These are phyloP conservation scores for Lyophyllum shimeji DNA, from an alignment of 768 basidiomycete species.

Conservation along the genomic window DNA sequence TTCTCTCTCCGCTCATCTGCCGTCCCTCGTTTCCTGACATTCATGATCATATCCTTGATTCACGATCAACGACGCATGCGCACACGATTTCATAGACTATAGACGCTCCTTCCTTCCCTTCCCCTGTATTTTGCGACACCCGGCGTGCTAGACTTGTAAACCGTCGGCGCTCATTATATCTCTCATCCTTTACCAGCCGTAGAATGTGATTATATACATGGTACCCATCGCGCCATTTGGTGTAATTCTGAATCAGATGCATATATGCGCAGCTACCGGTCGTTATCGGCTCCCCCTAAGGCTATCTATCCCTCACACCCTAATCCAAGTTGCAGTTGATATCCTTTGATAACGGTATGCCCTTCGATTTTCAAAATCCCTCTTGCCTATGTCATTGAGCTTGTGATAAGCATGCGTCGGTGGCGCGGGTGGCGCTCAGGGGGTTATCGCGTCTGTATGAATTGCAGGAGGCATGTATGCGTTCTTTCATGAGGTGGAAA, in stretches of 20 bases:
- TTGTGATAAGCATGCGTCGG: too few species aligned
- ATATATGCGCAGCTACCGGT: neutral
- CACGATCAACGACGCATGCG: neutral
- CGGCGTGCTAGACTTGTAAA: neutral
- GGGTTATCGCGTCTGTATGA: too few species aligned
- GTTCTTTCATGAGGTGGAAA: too few species aligned
- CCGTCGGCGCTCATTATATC: neutral
- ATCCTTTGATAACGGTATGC: too few species aligned
- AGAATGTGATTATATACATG: neutral
- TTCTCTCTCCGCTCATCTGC: neutral
- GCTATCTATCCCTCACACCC: too few species aligned
- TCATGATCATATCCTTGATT: neutral
- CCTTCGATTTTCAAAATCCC: too few species aligned
- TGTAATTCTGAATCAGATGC: too few species aligned
- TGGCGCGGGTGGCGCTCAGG: too few species aligned
- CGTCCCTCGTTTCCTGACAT: neutral
- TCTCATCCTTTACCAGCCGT: neutral
- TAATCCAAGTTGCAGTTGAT: too few species aligned
- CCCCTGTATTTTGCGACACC: neutral
- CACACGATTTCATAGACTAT: conserved; percentile 4
- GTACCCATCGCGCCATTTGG: neutral
- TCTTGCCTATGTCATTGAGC: too few species aligned
- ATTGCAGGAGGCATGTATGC: too few species aligned
- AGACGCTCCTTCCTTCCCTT: neutral
- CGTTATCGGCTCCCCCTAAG: too few species aligned